Evolutionary conservation across 352 stramenopile genomes (phyloP), one percentile per base, ranked within the genome.

Genomic region (Blastocystis sp.): DNA sequence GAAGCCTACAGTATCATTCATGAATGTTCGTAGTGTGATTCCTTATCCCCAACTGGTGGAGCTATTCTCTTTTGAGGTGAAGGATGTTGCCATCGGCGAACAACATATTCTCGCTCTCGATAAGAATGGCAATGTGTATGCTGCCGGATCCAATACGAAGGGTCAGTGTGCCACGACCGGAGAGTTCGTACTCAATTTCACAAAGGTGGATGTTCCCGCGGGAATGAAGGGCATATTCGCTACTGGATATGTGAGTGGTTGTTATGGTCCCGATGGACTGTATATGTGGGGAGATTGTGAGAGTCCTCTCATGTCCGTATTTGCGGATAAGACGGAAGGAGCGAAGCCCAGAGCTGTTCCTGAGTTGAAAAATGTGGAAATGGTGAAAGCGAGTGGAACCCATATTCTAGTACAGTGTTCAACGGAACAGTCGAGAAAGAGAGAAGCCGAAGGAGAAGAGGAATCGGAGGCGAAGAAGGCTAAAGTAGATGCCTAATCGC

Each of bases 181-280:
- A 35, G 37, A 60, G 13, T 53, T n/a, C 24, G 5, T 70, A 22
- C 24, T 17, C 33, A 1, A 58, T 15, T 56, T 79, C 35, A 24
- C 13, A 27, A 79, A 79, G 68, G 68, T 79, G 37, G 13, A 53
- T 11, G 24, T 56, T n/a, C 68, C 44, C 22, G 35, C 37, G 37
- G 68, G 68, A n/a, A 79, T 79, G 68, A 30, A n/a, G 68, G 68
- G 68, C 40, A 42, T 79, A 9, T 79, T 79, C 68, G 68, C 68
- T 6, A 33, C 59, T n/a, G 68, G 51, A 35, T 44, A 60, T 17
- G 68, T 79, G 19, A 79, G 68, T 30, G 68, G 68, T 19, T 79
- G 68, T 53, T 79, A 42, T 53, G 68, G 68, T 37, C 30, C 30
- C 1, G 40, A 33, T 11, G 68, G 68, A n/a, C n/a, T 79, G 35